Base-by-base conservation (phyloP, 2,329 filamentous ascomycete genomes). In the Ascochyta lentis region DNA sequence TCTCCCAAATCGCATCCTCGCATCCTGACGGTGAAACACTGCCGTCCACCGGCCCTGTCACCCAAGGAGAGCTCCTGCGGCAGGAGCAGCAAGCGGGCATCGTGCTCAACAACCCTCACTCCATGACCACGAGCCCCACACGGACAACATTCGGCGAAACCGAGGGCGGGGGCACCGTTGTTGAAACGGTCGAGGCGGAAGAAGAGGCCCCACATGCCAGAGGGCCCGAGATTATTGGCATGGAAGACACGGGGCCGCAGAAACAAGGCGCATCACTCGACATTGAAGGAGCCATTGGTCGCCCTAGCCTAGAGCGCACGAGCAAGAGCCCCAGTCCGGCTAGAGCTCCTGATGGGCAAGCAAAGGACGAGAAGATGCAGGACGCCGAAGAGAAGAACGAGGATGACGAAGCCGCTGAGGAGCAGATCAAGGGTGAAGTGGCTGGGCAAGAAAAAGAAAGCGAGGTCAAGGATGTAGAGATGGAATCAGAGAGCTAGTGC, bases 241-340 rank as follows among this genome's bases (percentile, higher is more conserved):
- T 92, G 56, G 87, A 91, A 65, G 95, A 99, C 71, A 89, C 91
- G 62, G 95, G 95, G 0, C 87, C 90, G 9, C 93, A 82, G 91
- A 77, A 78, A 16, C 91, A 78, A 90, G 75, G 77, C 61, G 48
- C 78, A 76, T 50, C 41, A 12, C 58, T 76, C 26, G 60, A 77
- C 43, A 69, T 76, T 41, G 74, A 75, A 48, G 74, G 68, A 6
- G 74, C 73, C 0, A 63, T 76, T 5, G 74, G 74, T 16, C 64
- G 73, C 37, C 69, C 72, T 29, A 72, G 72, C 46, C 45, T 75
- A 1, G 65, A 66, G 23, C 62, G 64, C 23, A 45, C 58, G 3
- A 68, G 67, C 48, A 72, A 64, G 52, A 74, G 70, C 44, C 71
- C 71, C 8, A 64, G 56, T 7, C 59, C 62, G 1, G 33, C 39